A percentile compares a stretch with the other conserved stretches of the same genome.
Conservation (phyloP, 108 stramenopile genomes). For the Skeletonema potamos region DNA sequence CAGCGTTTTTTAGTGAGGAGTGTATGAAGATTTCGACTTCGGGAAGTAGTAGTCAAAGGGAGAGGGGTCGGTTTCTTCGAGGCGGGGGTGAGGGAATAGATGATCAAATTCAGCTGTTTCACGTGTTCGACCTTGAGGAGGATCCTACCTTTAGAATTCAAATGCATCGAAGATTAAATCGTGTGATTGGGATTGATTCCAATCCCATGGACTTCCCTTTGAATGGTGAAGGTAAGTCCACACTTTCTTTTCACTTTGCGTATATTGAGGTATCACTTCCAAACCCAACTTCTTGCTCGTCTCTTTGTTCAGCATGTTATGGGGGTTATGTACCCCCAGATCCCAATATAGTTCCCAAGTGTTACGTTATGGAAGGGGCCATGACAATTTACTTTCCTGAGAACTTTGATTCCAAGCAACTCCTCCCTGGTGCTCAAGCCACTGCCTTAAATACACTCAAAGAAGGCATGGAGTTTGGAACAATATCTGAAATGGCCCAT, state of each 20-base stretch:
- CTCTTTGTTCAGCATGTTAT: conserved; percentile 15
- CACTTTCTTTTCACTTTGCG: neutral
- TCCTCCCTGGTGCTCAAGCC: conserved; percentile 12
- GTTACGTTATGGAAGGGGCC: conserved; percentile 35
- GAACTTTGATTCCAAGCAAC: conserved; percentile 7
- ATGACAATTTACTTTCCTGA: conserved; percentile 38
- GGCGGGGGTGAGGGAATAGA: neutral
- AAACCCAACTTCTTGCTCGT: neutral
- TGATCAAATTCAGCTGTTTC: neutral
- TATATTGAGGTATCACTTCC: neutral
- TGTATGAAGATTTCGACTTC: neutral
- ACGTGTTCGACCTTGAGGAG: neutral
- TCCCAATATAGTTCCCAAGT: conserved; percentile 8
- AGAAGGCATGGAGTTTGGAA: conserved; percentile 23
- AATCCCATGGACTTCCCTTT: conserved; percentile 30
- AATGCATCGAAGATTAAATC: conserved; percentile 7
- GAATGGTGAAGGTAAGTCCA: conserved; percentile 13
- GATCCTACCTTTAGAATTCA: neutral
- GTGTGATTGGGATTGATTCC: conserved; percentile 24
- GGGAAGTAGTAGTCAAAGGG: neutral
- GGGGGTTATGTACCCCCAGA: conserved; percentile 3
- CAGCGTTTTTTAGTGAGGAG: conserved; percentile 24
- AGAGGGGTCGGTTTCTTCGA: neutral
- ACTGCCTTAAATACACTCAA: conserved; percentile 14
- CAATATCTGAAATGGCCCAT: conserved; percentile 2